These are phyloP conservation scores for Avena atlantica DNA, from an alignment of 176 grass and related monocot species.

Conservation along the genomic window DNA sequence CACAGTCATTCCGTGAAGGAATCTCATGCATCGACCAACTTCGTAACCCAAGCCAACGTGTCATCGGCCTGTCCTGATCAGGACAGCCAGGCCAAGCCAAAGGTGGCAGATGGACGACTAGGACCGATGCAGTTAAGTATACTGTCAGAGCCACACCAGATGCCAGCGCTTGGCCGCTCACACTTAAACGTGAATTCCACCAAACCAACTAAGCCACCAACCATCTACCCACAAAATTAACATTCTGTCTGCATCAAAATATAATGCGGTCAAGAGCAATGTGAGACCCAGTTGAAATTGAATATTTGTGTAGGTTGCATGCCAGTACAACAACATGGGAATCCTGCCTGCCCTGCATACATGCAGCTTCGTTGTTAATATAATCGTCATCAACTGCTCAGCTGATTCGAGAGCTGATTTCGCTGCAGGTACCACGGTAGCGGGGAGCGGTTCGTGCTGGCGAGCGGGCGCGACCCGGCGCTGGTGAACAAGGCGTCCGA, in stretches of 20 bases:
- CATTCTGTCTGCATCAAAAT: neutral
- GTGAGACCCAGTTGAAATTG: neutral
- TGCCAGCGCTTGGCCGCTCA: neutral
- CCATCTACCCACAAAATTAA: neutral
- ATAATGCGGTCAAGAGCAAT: neutral
- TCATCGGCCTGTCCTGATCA: neutral
- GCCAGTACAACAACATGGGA: too few relatives aligned
- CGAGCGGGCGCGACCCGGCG: constrained; percentile 75
- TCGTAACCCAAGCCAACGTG: neutral
- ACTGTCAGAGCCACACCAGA: neutral
- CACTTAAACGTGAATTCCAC: neutral
- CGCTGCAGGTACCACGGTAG: constrained; percentile 66
- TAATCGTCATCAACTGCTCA: neutral
- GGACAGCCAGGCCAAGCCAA: neutral
- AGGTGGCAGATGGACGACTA: neutral
- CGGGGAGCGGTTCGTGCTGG: constrained; percentile 63
- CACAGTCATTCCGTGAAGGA: neutral
- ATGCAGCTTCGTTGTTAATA: neutral
- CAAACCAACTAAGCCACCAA: neutral
- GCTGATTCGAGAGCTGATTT: neutral
- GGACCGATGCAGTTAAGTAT: neutral
- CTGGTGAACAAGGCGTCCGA: constrained; percentile 85
- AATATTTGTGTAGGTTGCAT: too few relatives aligned
- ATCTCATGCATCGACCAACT: neutral
- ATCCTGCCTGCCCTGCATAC: too few relatives aligned